Base-by-base conservation (phyloP, 208 protist genomes). In the Leishmania amazonensis region DNA sequence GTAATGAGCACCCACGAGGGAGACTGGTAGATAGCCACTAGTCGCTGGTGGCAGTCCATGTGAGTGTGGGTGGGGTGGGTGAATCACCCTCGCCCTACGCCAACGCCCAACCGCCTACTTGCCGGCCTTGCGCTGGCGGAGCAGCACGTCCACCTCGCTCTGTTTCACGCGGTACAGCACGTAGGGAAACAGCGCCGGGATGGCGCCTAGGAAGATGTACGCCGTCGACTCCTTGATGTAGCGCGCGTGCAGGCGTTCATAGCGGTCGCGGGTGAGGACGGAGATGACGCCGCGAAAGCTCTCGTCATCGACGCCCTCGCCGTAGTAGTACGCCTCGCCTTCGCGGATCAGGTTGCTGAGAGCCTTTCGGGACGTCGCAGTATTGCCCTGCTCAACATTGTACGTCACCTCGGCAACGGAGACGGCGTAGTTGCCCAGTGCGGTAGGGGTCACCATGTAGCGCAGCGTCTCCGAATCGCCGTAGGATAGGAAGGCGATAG, bases 311-410 rank as follows among this genome's bases (percentile, higher is more conserved):
- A 92, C 80, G 70, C 80, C 86, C 58, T 97, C 94, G 42, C 89
- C 87, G 72, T 75, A 73, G 85, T 89, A 97, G 86, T 95, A 93
- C 45, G 93, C 93, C 53, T 93, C 87, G 0, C 85, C 88, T 76
- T 97, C 93, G 68, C 91, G 93, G n/a, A 97, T 89, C 65, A 96
- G 57, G 86, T 96, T 97, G 79, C 94, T 97, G 82, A 94, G 70
- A 49, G 91, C 91, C 53, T 47, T 83, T 57, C 81, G 88, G 60
- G 84, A 58, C 60, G 91, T 92, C 38, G 72, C 84, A 51, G 76
- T 35, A 78, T 91, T 88, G 75, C 91, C 94, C 79, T 90, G 83
- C 83, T 93, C 89, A 1, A 89, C 73, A 80, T 92, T 89, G 88
- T 97, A 97, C 49, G 88, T 91, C 51, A 95, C 94, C 67, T 87